Percentiles rank a stretch among this genome's conserved stretches.
phyloP scores from a whole-genome alignment of 1,284 basidiomycete species.

The Sporisorium iseilematis-ciliati region DNA sequence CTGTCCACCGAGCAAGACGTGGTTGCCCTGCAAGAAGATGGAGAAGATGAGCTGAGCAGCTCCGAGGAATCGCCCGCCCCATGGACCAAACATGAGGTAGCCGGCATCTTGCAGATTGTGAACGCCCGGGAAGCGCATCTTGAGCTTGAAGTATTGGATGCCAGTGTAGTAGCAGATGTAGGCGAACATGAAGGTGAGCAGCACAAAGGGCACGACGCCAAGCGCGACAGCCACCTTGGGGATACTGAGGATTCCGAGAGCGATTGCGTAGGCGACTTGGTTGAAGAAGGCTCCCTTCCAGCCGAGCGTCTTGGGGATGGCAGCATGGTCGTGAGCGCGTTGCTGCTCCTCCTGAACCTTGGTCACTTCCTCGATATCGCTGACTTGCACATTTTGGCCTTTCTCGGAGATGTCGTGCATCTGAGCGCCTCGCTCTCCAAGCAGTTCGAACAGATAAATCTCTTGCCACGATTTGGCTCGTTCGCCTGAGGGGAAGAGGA shows the following conservation, averaged over 20 bases:
- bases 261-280: conserved; percentile 60
- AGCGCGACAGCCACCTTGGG: conserved; percentile 58
- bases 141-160: conserved; percentile 55
- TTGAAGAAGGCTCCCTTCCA: conserved; percentile 61
- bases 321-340: conserved; percentile 31
- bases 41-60: conserved; percentile 51
- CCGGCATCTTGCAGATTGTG: conserved; percentile 63
- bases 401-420: conserved; percentile 44
- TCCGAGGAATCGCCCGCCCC: conserved; percentile 47
- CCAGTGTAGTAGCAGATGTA: conserved; percentile 56
- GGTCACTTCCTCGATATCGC: conserved; percentile 43
- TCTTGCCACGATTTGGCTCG: conserved; percentile 52
- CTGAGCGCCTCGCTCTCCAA: conserved; percentile 33
- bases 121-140: conserved; percentile 60
- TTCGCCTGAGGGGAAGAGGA: conserved; percentile 53
- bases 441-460: conserved; percentile 48
- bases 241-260: conserved; percentile 60
- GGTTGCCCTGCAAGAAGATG: conserved; percentile 61
- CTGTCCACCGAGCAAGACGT: conserved; percentile 58
- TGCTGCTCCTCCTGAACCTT: conserved; percentile 27
- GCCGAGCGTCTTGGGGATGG: conserved; percentile 57
- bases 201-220: conserved; percentile 59
- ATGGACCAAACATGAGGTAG: conserved; percentile 58
- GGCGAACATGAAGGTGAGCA: conserved; percentile 55
- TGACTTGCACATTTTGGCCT: conserved; percentile 46